Percentiles rank a stretch among this genome's conserved stretches.
phyloP scores from a whole-genome alignment of 192 early-diverging fungal species.

The Backusella sp. region DNA sequence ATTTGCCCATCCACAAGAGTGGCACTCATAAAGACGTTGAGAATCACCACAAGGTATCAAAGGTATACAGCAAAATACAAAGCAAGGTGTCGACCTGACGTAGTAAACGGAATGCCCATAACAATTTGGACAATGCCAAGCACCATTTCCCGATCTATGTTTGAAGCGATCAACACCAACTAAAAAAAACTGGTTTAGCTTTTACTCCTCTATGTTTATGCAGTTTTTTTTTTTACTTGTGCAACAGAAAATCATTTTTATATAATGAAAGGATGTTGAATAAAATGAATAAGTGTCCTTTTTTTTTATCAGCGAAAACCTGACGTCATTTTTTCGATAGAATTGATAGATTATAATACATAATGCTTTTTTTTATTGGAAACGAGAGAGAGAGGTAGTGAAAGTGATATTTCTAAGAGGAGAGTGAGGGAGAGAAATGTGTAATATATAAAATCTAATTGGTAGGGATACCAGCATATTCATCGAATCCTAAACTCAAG shows the following conservation, averaged over 20 bases:
- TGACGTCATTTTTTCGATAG: background rate
- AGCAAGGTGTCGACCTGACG: constrained; percentile 30
- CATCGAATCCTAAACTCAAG: constrained; percentile 84
- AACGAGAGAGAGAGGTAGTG: background rate
- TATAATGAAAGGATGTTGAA: background rate
- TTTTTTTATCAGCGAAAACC: background rate
- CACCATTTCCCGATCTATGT: constrained; percentile 14
- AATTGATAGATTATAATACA: background rate
- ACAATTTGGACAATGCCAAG: constrained; percentile 36
- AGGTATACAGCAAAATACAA: constrained; percentile 39
- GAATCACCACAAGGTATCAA: constrained; percentile 35
- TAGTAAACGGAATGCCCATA: constrained; percentile 27
- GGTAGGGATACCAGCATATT: constrained; percentile 86
- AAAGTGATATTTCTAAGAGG: background rate
- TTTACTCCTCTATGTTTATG: too few species aligned
- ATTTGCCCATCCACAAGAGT: constrained; percentile 37
- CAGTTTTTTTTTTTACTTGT: constrained; percentile 24
- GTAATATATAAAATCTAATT: constrained; percentile 1
- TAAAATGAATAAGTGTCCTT: too few species aligned
- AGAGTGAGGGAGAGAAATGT: too few species aligned
- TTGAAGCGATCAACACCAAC: constrained; percentile 34
- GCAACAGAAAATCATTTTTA: constrained; percentile 33
- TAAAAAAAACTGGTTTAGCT: background rate
- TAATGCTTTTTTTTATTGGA: background rate
- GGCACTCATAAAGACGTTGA: constrained; percentile 30